A percentile compares a stretch with the other conserved stretches of the same genome.
Conservation (phyloP, 768 basidiomycete species). For the Lactifluus volemus region DNA sequence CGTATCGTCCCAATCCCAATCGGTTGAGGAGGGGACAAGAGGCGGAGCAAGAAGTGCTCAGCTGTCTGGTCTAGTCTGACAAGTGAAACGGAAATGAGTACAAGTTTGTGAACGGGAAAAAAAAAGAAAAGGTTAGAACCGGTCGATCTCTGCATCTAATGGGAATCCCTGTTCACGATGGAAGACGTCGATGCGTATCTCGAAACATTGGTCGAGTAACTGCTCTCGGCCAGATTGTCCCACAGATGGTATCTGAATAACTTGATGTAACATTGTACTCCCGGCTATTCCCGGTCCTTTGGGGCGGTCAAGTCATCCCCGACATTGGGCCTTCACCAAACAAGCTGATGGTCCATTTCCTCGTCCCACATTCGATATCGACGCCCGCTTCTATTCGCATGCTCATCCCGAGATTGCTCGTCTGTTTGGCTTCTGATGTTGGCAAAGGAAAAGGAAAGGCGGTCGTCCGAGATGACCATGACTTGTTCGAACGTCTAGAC, state of each 20-base stretch:
- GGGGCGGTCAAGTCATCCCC: no score
- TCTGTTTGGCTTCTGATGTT: not conserved
- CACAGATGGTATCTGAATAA: conserved; percentile 36
- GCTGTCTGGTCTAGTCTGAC: conserved; percentile 53
- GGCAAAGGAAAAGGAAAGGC: conserved; percentile 16
- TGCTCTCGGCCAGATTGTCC: conserved; percentile 32
- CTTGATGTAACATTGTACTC: conserved; percentile 37
- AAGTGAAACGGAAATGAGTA: conserved; percentile 9
- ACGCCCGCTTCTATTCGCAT: conserved; percentile 1
- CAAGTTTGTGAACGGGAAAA: not conserved
- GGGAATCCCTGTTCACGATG: conserved; percentile 62
- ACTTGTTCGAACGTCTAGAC: conserved; percentile 7
- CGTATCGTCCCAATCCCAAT: conserved; percentile 78
- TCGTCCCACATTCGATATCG: conserved; percentile 8
- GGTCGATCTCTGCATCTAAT: conserved; percentile 66
- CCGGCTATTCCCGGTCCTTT: not conserved
- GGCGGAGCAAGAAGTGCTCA: conserved; percentile 65
- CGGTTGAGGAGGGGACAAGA: conserved; percentile 49
- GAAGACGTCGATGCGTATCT: conserved; percentile 53
- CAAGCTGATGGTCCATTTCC: conserved; percentile 13
- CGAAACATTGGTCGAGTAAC: conserved; percentile 58
- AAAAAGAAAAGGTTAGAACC: conserved; percentile 33
- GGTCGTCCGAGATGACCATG: conserved; percentile 9
- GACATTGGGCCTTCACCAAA: no score
- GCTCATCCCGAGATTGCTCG: not conserved